phyloP scores from a whole-genome alignment of 768 basidiomycete genomes.

The Boletus sp. region DNA sequence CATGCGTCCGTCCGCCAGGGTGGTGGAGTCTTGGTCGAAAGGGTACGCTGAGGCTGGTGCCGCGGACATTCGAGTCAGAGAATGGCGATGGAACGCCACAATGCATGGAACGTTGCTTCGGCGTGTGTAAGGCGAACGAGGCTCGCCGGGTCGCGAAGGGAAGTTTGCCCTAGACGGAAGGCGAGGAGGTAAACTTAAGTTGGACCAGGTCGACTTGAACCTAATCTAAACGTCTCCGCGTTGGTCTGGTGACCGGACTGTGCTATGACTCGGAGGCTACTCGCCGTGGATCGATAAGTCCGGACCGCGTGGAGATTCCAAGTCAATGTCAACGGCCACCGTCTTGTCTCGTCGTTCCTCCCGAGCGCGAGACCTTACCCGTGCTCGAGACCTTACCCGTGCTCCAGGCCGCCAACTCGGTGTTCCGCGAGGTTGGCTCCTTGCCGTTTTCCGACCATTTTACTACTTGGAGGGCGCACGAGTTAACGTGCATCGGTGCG shows the following conservation, averaged over 20 bases:
- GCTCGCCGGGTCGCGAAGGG: not conserved
- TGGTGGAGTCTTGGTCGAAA: conserved; percentile 9
- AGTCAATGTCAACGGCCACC: not conserved
- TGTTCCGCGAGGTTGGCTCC: not conserved
- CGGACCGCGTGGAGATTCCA: not conserved
- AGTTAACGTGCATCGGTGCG: not conserved
- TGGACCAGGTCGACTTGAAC: not conserved
- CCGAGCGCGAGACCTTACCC: not conserved
- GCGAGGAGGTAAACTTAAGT: not conserved
- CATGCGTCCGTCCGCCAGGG: not conserved
- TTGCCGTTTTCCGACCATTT: not conserved
- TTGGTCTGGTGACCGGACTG: not conserved
- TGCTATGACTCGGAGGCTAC: not conserved
- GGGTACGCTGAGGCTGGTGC: conserved; percentile 1
- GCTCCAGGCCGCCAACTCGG: not conserved
- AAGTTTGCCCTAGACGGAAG: conserved; percentile 2
- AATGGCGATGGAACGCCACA: conserved; percentile 8
- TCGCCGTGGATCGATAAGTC: not conserved
- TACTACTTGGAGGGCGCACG: not conserved
- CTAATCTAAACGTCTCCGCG: not conserved
- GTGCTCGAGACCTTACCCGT: not conserved
- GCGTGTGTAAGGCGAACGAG: not conserved
- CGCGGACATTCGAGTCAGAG: conserved; percentile 5
- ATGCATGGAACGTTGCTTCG: not conserved
- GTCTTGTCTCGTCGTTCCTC: not conserved